Base-by-base conservation (phyloP, 371 early-diverging fungal genomes). In the Parasitella parasitica region DNA sequence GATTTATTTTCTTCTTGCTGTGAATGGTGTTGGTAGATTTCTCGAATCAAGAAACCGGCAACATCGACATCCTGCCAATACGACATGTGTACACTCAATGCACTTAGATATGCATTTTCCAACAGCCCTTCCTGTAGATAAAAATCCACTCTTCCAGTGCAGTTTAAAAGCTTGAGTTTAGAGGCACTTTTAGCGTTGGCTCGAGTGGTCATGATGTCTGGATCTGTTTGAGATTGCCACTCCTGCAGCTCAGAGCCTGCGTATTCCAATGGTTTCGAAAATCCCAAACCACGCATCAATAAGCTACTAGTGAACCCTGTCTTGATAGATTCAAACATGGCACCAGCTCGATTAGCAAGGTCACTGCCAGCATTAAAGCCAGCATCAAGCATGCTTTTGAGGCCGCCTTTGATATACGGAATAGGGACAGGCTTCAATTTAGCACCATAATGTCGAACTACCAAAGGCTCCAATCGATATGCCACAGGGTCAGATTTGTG, bases 21-120 rank as follows among this genome's bases (percentile, higher is more conserved):
- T n/a, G 26, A n/a, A 26, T 57, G 58, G 12, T 57, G 37, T 60
- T 63, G 75, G 59, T 82, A 78, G 18, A 73, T 75, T 66, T 82
- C 82, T 69, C 67, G 74, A 63, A 87, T 67, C 37, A 89, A 70
- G 56, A 88, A 87, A 13, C 78, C 81, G 9, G 85, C 82, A 2
- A 86, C 84, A 72, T 91, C 91, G n/a, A 79, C 69, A 69, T 93
- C 92, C 37, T 84, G 72, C 89, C 94, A 94, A 70, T 94, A 94
- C 22, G 82, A 84, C 78, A 91, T 85, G 71, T 92, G 93, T 9
- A 83, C 89, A 43, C 81, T 86, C 38, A 94, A 72, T 16, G 91
- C 89, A 36, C 83, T 86, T 38, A 93, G 56, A 61, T 94, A 94
- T 4, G 91, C 84, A 55, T 90, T 90, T 67, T 93, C 93, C 35